phyloP scores from a whole-genome alignment of 2,329 filamentous ascomycete genomes.

The Cercospora citrullina region DNA sequence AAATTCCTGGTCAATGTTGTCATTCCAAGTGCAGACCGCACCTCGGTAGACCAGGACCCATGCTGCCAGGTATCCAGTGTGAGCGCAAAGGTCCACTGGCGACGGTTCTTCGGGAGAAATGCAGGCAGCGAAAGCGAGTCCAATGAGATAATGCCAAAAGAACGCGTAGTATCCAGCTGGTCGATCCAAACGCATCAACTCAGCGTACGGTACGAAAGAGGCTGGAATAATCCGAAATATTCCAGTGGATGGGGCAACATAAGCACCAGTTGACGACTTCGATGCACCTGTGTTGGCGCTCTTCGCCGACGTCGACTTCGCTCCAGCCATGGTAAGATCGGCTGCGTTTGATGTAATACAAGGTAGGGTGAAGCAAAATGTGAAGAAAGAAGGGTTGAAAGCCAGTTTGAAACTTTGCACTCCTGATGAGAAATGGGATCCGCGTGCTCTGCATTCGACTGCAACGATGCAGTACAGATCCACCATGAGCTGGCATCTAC shows the following conservation, averaged over 20 bases:
- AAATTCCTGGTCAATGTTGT: constrained; percentile 21
- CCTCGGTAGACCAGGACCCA: constrained; percentile 19
- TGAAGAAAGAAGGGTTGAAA: not conserved
- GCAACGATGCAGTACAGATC: not conserved
- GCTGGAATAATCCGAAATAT: constrained; percentile 16
- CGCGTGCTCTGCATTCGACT: not conserved
- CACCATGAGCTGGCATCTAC: not conserved
- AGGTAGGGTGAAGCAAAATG: not conserved
- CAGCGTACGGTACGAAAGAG: constrained; percentile 17
- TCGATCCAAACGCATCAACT: constrained; percentile 20
- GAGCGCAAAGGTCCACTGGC: constrained; percentile 1
- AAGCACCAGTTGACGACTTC: not conserved
- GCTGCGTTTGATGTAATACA: not conserved
- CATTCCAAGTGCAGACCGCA: constrained; percentile 20
- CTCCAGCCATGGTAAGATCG: not conserved
- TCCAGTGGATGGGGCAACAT: constrained; percentile 9
- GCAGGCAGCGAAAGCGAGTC: constrained; percentile 16
- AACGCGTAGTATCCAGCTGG: constrained; percentile 21
- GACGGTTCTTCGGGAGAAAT: not conserved
- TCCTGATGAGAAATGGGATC: not conserved
- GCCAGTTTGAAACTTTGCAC: not conserved
- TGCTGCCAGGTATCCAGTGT: constrained; percentile 8
- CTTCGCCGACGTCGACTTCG: not conserved
- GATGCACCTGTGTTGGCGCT: not conserved
- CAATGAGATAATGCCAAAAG: constrained; percentile 21